These are phyloP conservation scores for Endotrypanum monterogeii DNA, from an alignment of 208 protist genomes.

Conservation along the genomic window DNA sequence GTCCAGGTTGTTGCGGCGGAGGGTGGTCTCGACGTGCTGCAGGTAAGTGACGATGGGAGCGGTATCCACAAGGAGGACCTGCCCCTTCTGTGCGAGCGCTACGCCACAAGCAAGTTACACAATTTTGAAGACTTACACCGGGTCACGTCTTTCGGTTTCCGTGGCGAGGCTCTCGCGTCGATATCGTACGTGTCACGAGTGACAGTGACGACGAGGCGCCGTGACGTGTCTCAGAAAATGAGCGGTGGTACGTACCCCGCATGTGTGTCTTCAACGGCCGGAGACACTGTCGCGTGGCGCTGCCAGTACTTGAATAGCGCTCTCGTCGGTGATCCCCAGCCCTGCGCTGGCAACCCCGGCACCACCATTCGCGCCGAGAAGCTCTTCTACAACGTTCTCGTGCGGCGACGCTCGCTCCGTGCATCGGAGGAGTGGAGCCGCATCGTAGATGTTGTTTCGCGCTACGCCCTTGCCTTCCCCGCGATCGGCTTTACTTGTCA, in stretches of 20 bases:
- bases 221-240: background rate
- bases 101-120: conserved; percentile 95
- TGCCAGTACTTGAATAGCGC: conserved; percentile 89
- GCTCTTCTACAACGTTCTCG: conserved; percentile 89
- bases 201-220: conserved; percentile 65
- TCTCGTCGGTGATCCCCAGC: conserved; percentile 84
- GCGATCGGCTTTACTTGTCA: conserved; percentile 74
- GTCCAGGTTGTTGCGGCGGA: conserved; percentile 91
- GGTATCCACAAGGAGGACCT: conserved; percentile 96
- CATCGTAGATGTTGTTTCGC: conserved; percentile 90
- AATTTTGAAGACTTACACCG: conserved; percentile 87
- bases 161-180: conserved; percentile 91
- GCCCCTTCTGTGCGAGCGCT: conserved; percentile 96
- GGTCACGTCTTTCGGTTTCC: conserved; percentile 92
- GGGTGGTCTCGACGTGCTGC: conserved; percentile 96
- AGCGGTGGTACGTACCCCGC: background rate
- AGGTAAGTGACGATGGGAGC: conserved; percentile 97
- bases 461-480: conserved; percentile 88
- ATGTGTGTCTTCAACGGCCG: background rate
- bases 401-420: conserved; percentile 79
- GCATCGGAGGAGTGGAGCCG: conserved; percentile 92
- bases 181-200: conserved; percentile 86
- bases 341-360: conserved; percentile 80
- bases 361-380: conserved; percentile 87
- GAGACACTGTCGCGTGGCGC: conserved; percentile 47